phyloP scores from a whole-genome alignment of 106 monocot genomes.

The Allium sativum region DNA sequence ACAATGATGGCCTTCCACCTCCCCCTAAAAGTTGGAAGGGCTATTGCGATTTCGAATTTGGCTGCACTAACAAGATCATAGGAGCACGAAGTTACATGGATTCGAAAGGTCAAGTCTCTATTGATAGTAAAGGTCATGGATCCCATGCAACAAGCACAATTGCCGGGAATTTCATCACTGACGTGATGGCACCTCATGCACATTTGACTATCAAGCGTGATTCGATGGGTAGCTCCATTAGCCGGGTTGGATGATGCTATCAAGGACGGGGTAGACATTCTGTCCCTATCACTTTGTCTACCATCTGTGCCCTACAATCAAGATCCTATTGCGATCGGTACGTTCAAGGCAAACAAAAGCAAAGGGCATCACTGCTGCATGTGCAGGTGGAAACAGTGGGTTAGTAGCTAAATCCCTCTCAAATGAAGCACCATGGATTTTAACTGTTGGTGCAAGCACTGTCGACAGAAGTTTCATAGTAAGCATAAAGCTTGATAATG shows the following conservation, averaged over 20 bases:
- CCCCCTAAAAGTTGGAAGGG: no score
- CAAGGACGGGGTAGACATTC: conserved; percentile 55
- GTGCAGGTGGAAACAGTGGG: conserved; percentile 37
- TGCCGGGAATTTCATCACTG: conserved; percentile 24
- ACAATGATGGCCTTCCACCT: no score
- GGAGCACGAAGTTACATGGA: conserved; percentile 43
- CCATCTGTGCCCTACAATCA: conserved; percentile 11
- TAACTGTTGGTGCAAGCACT: conserved; percentile 23
- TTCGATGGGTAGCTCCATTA: conserved; percentile 26
- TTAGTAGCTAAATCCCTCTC: conserved; percentile 12
- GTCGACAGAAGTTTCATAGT: conserved; percentile 13
- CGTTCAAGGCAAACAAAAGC: conserved; percentile 54
- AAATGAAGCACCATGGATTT: conserved; percentile 19
- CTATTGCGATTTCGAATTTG: no score
- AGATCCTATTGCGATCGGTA: conserved; percentile 30
- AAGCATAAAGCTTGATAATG: conserved; percentile 14
- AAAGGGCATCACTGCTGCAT: conserved; percentile 35
- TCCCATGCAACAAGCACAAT: conserved; percentile 18
- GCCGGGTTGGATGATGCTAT: conserved; percentile 59
- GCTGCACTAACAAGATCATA: conserved; percentile 46
- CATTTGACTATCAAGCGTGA: conserved; percentile 47
- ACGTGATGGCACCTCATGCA: conserved; percentile 31
- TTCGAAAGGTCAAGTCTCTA: background rate
- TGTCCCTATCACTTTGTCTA: conserved; percentile 51
- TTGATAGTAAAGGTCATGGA: conserved; percentile 34